phyloP scores from a whole-genome alignment of 2,329 filamentous ascomycete genomes.

The Alternaria sp. region DNA sequence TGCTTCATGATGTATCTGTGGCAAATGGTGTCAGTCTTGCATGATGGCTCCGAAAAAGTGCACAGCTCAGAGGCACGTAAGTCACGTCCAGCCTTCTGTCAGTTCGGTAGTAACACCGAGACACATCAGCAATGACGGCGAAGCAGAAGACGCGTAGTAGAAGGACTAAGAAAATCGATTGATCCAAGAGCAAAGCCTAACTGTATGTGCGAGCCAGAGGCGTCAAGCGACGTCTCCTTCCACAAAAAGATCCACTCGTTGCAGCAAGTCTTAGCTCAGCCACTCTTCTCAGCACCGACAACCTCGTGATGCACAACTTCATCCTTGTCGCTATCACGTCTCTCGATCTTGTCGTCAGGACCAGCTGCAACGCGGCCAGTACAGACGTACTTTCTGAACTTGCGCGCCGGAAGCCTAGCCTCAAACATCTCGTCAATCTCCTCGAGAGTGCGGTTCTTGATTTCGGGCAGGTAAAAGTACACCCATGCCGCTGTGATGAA shows the following conservation, averaged over 20 bases:
- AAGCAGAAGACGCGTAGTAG: background rate
- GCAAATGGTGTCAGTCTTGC: background rate
- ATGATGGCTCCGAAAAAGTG: background rate
- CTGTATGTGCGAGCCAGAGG: background rate
- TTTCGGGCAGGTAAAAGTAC: slow-evolving; percentile 42
- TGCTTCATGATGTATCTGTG: background rate
- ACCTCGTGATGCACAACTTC: slow-evolving; percentile 16
- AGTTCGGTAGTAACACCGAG: background rate
- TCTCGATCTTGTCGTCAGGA: slow-evolving; percentile 16
- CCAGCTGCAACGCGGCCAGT: slow-evolving; percentile 23
- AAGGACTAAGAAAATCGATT: background rate
- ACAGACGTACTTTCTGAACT: slow-evolving; percentile 43
- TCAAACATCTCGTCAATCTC: slow-evolving; percentile 47
- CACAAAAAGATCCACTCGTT: background rate
- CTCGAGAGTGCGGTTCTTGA: slow-evolving; percentile 50
- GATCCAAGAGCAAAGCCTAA: background rate
- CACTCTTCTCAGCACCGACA: slow-evolving; percentile 9
- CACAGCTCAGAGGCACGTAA: background rate
- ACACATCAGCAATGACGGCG: background rate
- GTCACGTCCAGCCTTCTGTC: background rate
- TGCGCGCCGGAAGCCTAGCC: slow-evolving; percentile 33
- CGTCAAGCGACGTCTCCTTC: background rate
- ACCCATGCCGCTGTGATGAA: slow-evolving; percentile 47
- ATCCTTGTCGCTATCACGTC: slow-evolving; percentile 29
- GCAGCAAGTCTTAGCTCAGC: background rate